Evolutionary conservation across 805 yeast genomes (phyloP), one percentile per base, ranked within the genome.

Genomic region (Myxozyma sirexii): DNA sequence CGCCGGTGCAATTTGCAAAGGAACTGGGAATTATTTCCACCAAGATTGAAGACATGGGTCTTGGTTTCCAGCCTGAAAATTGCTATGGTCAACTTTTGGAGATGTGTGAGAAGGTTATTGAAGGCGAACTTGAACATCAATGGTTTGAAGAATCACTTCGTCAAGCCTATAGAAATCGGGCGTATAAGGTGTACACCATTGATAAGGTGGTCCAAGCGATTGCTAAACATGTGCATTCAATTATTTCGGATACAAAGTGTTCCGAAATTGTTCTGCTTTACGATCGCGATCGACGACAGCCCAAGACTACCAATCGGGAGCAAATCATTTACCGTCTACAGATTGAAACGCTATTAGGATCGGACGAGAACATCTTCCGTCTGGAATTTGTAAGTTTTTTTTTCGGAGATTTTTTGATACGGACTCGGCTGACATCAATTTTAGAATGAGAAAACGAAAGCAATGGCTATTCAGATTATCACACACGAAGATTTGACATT

Each of bases 71-170:
- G 24, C 70, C 75, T 17, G 69, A 70, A 24, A 67, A 74, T 56
- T 72, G 74, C 50, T 94, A 94, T 73, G 76, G 79, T 37, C 97
- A 93, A 73, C 82, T 90, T n/a, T 77, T 94, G 59, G 79, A 77
- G 2, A 79, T 94, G 57, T 83, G 96, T 59, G 90, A 84, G 65
- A 82, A 84, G 64, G 78, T 90, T 53, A 87, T 94, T 65, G 94
- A 90, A 66, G 96, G 96, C 29, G 94, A 90, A 38, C 76, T 94
- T 50, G 99, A 94, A 70, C 96, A 90, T 64, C 94, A 87, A 73
- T 86, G 91, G 87, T 96, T 88, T 73, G 99, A 94, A 76, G 99
- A 94, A 74, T 83, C 96, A 17, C 76, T 94, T 60, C 89, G 99
- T 64, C 97, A 93, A 78, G 97, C 96, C 0, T 94, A 88, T 77